Evolutionary conservation across 139 green algal genomes (phyloP).

Genomic region (Tetraselmis striata): DNA sequence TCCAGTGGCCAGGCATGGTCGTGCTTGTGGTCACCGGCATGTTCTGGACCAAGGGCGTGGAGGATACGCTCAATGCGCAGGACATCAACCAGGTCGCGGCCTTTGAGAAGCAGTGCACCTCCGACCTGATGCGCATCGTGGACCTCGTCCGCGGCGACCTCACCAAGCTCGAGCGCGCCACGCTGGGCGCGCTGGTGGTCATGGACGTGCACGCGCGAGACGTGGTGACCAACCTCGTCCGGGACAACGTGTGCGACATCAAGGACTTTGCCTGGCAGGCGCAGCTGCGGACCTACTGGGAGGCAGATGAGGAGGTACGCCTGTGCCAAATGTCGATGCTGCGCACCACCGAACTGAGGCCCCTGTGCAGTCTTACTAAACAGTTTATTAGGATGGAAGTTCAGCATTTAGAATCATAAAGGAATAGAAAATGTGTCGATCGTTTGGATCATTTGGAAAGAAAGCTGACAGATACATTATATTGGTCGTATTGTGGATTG

Average conservation of each 20-base stretch:
- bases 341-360: too few species aligned
- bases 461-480: too few species aligned
- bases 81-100: slow-evolving; percentile 24
- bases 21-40: slow-evolving; percentile 37
- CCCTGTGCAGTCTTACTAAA: too few species aligned
- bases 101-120: slow-evolving; percentile 56
- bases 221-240: slow-evolving; percentile 35
- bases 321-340: too few species aligned
- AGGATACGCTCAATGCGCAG: slow-evolving; percentile 5
- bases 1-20: slow-evolving; percentile 44
- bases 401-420: too few species aligned
- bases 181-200: slow-evolving; percentile 52
- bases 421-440: too few species aligned
- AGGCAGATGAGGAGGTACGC: slow-evolving; percentile 49
- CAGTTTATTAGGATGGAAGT: too few species aligned
- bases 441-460: too few species aligned
- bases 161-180: slow-evolving; percentile 46
- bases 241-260: slow-evolving; percentile 47
- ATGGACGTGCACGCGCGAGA: slow-evolving; percentile 67
- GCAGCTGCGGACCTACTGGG: slow-evolving; percentile 60
- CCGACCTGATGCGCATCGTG: slow-evolving; percentile 65
- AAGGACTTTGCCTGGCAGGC: slow-evolving; percentile 71
- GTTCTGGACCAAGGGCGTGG: slow-evolving; percentile 33
- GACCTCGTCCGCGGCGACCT: slow-evolving; percentile 60
- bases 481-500: too few species aligned